phyloP scores from a whole-genome alignment of 805 yeast species.

The Hanseniaspora clermontiae region DNA sequence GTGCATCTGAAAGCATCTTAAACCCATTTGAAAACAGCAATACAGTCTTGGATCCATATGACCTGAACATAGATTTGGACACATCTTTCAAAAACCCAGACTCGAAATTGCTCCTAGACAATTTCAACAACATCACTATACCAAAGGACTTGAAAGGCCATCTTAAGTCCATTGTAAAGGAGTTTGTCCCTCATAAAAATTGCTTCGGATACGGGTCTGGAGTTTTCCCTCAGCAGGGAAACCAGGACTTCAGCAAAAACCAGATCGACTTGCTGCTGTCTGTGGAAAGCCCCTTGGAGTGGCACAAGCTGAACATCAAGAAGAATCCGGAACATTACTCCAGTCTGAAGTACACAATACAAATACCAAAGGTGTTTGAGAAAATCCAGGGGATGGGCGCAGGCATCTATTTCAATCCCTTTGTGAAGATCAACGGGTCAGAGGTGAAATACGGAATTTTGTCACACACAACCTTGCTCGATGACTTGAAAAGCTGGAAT shows the following conservation, averaged over 20 bases:
- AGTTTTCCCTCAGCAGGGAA: slow-evolving; percentile 9
- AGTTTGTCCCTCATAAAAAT: not conserved
- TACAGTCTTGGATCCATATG: not conserved
- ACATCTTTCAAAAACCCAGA: not conserved
- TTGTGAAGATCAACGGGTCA: slow-evolving; percentile 47
- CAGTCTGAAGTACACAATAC: slow-evolving; percentile 39
- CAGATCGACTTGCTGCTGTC: slow-evolving; percentile 81
- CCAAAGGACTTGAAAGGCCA: slow-evolving; percentile 3
- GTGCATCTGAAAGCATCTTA: not conserved
- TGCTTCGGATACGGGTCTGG: slow-evolving; percentile 13
- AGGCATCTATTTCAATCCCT: slow-evolving; percentile 91
- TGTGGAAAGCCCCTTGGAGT: slow-evolving; percentile 58
- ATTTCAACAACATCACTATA: not conserved
- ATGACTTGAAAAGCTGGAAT: slow-evolving; percentile 74
- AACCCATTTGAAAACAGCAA: not conserved
- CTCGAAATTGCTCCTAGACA: not conserved
- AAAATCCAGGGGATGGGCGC: slow-evolving; percentile 62
- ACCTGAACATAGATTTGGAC: not conserved
- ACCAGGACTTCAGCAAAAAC: slow-evolving; percentile 21
- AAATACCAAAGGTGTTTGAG: slow-evolving; percentile 19
- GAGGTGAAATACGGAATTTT: slow-evolving; percentile 80
- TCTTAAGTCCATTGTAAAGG: not conserved
- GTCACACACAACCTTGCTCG: slow-evolving; percentile 43
- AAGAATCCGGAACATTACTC: slow-evolving; percentile 73
- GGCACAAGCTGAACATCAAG: slow-evolving; percentile 62